phyloP scores from a whole-genome alignment of 2,329 filamentous ascomycete genomes.

The Colletotrichum sp. region DNA sequence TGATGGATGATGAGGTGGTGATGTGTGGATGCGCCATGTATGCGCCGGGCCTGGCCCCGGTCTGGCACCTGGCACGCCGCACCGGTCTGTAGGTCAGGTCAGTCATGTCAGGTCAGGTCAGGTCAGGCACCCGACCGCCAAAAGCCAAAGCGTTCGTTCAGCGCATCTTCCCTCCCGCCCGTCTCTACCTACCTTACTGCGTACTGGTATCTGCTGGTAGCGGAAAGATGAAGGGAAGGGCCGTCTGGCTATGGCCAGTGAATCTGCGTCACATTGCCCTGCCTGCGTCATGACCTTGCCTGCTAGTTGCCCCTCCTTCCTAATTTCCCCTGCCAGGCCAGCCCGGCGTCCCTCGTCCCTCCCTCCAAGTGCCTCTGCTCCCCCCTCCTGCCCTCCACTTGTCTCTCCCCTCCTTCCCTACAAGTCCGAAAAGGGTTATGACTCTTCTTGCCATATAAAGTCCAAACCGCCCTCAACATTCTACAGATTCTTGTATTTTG shows the following conservation, averaged over 20 bases:
- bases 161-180: neutral
- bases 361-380: conserved; percentile 25
- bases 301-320: conserved; percentile 22
- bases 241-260: neutral
- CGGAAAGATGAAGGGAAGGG: neutral
- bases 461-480: neutral
- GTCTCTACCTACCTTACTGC: neutral
- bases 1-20: conserved; percentile 14
- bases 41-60: neutral
- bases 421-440: neutral
- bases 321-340: conserved; percentile 21
- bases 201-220: neutral
- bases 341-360: conserved; percentile 19
- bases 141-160: neutral
- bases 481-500: neutral
- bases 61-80: neutral
- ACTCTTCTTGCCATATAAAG: conserved; percentile 11
- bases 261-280: conserved; percentile 21
- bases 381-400: conserved; percentile 21
- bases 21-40: neutral
- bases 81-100: neutral
- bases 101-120: neutral
- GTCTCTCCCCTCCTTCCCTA: conserved; percentile 7
- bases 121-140: neutral
- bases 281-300: conserved; percentile 21